Evolutionary conservation across 2,329 filamentous ascomycete genomes (phyloP).

Genomic region (Plectosphaerella cucumerina): DNA sequence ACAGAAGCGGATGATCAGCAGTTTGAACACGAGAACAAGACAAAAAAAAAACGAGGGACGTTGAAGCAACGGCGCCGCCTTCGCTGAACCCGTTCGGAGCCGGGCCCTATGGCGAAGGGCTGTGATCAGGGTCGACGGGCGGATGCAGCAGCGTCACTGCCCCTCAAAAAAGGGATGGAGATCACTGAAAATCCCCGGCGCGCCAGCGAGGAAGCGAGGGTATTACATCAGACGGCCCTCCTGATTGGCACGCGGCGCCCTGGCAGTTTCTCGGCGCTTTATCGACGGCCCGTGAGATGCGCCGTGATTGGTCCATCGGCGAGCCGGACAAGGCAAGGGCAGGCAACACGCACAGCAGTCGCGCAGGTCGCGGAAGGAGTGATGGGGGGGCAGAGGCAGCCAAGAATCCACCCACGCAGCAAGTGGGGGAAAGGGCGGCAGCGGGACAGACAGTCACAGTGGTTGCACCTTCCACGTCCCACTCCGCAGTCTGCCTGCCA

Average conservation of each 20-base stretch:
- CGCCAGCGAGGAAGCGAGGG: background rate
- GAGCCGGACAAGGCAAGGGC: background rate
- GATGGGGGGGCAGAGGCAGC: too few species aligned
- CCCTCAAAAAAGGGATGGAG: background rate
- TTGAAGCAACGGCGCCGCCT: background rate
- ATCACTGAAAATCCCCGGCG: constrained; percentile 3
- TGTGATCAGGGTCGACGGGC: too few species aligned
- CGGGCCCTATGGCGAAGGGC: too few species aligned
- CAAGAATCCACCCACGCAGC: too few species aligned
- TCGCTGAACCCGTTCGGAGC: too few species aligned
- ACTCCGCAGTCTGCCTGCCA: too few species aligned
- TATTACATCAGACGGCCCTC: background rate
- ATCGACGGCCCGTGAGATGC: background rate
- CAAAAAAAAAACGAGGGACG: background rate
- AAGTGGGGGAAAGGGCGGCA: too few species aligned
- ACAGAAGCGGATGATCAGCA: background rate
- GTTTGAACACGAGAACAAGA: background rate
- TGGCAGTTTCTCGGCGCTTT: constrained; percentile 1
- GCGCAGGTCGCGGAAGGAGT: too few species aligned
- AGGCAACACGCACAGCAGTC: background rate
- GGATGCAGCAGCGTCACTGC: background rate
- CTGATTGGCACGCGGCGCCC: background rate
- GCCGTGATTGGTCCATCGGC: background rate
- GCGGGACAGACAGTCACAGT: too few species aligned
- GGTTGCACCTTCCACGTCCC: too few species aligned